Base-by-base conservation (phyloP, 2,329 filamentous ascomycete species). In the Leptoxyphium fumago region DNA sequence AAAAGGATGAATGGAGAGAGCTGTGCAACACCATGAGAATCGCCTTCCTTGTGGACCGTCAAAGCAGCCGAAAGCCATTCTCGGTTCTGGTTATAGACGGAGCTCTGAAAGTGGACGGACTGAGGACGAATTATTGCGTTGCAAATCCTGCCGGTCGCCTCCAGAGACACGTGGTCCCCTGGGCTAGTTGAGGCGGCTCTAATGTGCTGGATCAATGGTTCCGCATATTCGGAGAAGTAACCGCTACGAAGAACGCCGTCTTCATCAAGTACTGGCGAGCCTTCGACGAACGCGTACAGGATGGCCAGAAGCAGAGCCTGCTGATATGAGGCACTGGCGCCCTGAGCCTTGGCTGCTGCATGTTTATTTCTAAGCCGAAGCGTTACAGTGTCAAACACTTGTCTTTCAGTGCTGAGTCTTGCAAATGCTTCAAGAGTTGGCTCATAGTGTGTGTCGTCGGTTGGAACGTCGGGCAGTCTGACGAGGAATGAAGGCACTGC, bases 401-500 rank as follows among this genome's bases (percentile, higher is more conserved):
- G 70, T 47, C 72, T 69, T 54, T 81, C 78, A 10, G 69, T 66
- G 44, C 75, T 77, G 15, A 83, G 70, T 51, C 79, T 75, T 2
- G 78, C 77, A 46, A 83, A 71, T 1, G 70, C 76, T 52, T 81
- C 78, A 18, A 83, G 61, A 0, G 76, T 73, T 5, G 69, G 62
- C n/a, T 71, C 53, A 52, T 79, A 79, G 6, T 53, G 54, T 9
- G 65, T 60, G 2, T 62, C 62, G 14, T 70, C 67, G n/a, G 64
- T 60, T 1, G 57, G 53, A 2, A 46, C 46, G 42, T 63, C 77
- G 1, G 78, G 79, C 2, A 83, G 61, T 34, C 74, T 72, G 2
- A 77, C 76, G 59, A 82, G 70, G 55, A 82, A 80, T 5, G 74
- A 74, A 21, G 78, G 78, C 52, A 82, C 76, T 0, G 77, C 76